Percentiles rank a stretch among this genome's conserved stretches.
phyloP scores from a whole-genome alignment of 768 basidiomycete species.

The Daedaleopsis sinensis region DNA sequence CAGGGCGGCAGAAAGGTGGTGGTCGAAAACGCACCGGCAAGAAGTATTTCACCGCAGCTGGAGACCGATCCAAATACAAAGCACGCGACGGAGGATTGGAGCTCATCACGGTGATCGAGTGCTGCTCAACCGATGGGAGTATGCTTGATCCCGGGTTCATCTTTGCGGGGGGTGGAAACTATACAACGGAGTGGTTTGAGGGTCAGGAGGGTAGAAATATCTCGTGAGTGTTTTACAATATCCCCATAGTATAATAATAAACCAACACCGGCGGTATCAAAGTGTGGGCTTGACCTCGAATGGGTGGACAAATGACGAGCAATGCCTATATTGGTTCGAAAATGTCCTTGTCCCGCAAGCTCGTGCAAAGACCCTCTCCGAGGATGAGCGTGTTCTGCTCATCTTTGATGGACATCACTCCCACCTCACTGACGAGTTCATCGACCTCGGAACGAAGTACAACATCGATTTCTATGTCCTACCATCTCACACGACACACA shows the following conservation, averaged over 20 bases:
- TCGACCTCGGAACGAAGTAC: constrained; percentile 31
- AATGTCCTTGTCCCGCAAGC: constrained; percentile 42
- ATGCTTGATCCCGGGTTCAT: constrained; percentile 42
- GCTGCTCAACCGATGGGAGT: constrained; percentile 42
- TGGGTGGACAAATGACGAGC: constrained; percentile 44
- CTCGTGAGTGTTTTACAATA: not conserved
- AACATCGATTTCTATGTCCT: constrained; percentile 36
- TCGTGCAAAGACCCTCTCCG: no score
- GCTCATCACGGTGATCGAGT: constrained; percentile 50
- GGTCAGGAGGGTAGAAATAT: not conserved
- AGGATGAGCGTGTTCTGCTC: constrained; percentile 39
- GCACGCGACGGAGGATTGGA: constrained; percentile 39
- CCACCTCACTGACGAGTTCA: constrained; percentile 33
- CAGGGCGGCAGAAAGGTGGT: constrained; percentile 22
- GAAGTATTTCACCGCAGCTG: constrained; percentile 21
- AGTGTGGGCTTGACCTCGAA: constrained; percentile 40
- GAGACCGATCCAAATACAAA: constrained; percentile 18
- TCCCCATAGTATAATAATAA: no score
- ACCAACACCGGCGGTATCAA: no score
- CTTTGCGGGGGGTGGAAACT: constrained; percentile 26
- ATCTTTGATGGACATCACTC: constrained; percentile 49
- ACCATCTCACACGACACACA: constrained; percentile 45
- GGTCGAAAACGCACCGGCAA: constrained; percentile 2
- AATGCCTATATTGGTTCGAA: constrained; percentile 42
- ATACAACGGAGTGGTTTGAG: not conserved